These are phyloP conservation scores for Begonia peltatifolia DNA, from an alignment of 306 rosid species.

Conservation along the genomic window DNA sequence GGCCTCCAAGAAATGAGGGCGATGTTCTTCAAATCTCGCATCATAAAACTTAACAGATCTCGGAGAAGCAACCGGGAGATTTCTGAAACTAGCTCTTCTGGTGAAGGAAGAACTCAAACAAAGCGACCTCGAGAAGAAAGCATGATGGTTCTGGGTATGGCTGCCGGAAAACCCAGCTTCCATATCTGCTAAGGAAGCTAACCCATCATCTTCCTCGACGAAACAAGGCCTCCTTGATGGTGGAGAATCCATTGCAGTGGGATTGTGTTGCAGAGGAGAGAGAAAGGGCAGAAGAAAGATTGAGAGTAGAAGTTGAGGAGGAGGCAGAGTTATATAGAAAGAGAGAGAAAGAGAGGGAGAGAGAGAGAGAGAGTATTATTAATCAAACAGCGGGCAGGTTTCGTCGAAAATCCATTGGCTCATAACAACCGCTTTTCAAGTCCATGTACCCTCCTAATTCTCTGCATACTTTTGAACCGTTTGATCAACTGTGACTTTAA, in stretches of 20 bases:
- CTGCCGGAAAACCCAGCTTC: conserved; percentile 50
- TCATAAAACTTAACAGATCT: conserved; percentile 62
- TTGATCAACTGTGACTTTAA: too few relatives aligned
- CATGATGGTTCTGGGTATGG: conserved; percentile 12
- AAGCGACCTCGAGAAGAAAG: conserved; percentile 33
- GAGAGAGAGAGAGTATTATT: too few relatives aligned
- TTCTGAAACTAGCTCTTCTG: conserved; percentile 18
- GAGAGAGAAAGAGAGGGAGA: too few relatives aligned
- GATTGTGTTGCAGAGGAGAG: background rate
- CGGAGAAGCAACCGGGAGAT: conserved; percentile 21
- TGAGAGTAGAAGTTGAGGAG: background rate
- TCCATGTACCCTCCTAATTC: too few relatives aligned
- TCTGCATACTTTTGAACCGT: too few relatives aligned
- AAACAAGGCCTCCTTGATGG: conserved; percentile 40
- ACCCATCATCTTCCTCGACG: conserved; percentile 39
- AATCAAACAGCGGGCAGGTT: too few relatives aligned
- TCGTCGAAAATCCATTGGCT: too few relatives aligned
- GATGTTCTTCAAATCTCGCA: conserved; percentile 61
- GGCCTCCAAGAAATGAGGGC: conserved; percentile 67
- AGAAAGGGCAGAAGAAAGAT: background rate
- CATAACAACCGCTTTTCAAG: too few relatives aligned
- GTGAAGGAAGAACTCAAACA: conserved; percentile 10
- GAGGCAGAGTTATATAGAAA: too few relatives aligned
- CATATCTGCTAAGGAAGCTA: conserved; percentile 30
- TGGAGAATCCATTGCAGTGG: conserved; percentile 29